Percentiles rank a stretch among this genome's conserved stretches.
Evolutionary conservation across 2,329 filamentous ascomycete genomes (phyloP).

Genomic region (Bisporella sp.): DNA sequence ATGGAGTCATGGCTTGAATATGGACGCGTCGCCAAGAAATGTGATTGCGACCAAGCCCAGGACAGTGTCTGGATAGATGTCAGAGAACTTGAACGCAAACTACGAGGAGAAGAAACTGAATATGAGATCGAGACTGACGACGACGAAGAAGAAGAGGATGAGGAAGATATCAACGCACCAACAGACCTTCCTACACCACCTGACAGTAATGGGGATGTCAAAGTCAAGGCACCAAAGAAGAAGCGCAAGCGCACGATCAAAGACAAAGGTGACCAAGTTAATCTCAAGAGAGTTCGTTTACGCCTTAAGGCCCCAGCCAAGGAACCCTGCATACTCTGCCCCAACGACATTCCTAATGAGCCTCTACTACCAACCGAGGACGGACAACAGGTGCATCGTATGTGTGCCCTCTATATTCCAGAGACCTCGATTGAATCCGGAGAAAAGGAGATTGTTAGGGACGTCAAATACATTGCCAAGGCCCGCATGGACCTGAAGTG

Average conservation of each 20-base stretch:
- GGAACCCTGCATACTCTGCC: slow-evolving; percentile 84
- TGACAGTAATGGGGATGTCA: slow-evolving; percentile 60
- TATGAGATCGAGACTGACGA: slow-evolving; percentile 74
- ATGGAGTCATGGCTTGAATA: slow-evolving; percentile 93
- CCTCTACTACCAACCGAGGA: slow-evolving; percentile 83
- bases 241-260: slow-evolving; percentile 62
- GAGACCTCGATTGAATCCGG: slow-evolving; percentile 79
- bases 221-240: slow-evolving; percentile 47
- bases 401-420: slow-evolving; percentile 85
- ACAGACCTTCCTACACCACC: slow-evolving; percentile 75
- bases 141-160: slow-evolving; percentile 59
- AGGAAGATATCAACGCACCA: slow-evolving; percentile 52
- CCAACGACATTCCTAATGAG: slow-evolving; percentile 77
- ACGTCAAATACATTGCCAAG: slow-evolving; percentile 75
- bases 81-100: slow-evolving; percentile 87
- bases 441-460: slow-evolving; percentile 66
- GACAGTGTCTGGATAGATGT: slow-evolving; percentile 99
- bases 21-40: slow-evolving; percentile 92
- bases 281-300: slow-evolving; percentile 69
- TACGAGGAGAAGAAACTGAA: slow-evolving; percentile 82
- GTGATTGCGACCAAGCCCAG: slow-evolving; percentile 87
- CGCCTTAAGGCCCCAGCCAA: slow-evolving; percentile 62
- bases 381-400: slow-evolving; percentile 76
- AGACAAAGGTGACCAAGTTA: slow-evolving; percentile 31
- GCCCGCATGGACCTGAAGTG: slow-evolving; percentile 88